Percentiles rank a stretch among this genome's conserved stretches.
These are phyloP conservation scores for Rhodofomes roseus DNA, from an alignment of 1,284 basidiomycete species.

Conservation along the genomic window DNA sequence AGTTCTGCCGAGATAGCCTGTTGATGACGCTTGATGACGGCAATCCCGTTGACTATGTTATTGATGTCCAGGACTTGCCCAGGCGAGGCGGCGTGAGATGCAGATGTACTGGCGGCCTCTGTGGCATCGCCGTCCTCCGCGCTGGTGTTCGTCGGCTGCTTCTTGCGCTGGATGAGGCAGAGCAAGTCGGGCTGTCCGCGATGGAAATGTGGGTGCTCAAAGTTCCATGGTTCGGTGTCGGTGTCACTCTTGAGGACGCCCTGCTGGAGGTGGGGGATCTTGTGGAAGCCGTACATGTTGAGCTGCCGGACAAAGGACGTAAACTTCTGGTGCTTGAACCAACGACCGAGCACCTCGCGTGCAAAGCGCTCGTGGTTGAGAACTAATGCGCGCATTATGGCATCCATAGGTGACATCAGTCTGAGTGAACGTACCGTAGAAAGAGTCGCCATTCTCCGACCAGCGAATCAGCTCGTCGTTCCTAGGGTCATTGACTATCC, in stretches of 20 bases:
- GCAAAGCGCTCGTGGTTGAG: constrained; percentile 93
- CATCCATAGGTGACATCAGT: constrained; percentile 2
- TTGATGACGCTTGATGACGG: constrained; percentile 90
- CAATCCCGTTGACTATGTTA: constrained; percentile 78
- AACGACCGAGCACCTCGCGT: constrained; percentile 84
- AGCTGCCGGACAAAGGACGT: constrained; percentile 93
- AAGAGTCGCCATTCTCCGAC: constrained; percentile 83
- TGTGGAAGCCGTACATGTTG: constrained; percentile 98
- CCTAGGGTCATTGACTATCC: constrained; percentile 87
- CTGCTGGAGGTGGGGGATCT: constrained; percentile 94
- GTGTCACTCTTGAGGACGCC: constrained; percentile 83
- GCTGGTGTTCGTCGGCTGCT: constrained; percentile 37
- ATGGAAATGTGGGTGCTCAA: constrained; percentile 87
- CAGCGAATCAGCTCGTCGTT: constrained; percentile 87
- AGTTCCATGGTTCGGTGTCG: constrained; percentile 91
- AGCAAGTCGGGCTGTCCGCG: constrained; percentile 89
- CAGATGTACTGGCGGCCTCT: constrained; percentile 19
- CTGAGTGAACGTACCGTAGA: constrained; percentile 28
- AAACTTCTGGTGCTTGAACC: constrained; percentile 98
- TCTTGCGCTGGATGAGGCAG: constrained; percentile 84
- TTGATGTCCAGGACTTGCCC: constrained; percentile 70
- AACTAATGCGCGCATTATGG: constrained; percentile 46
- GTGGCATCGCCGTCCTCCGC: constrained; percentile 27
- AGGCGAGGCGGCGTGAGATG: constrained; percentile 26
- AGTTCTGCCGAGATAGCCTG: constrained; percentile 86